phyloP scores from a whole-genome alignment of 2,329 filamentous ascomycete species.

The Purpureocillium takamizusanense region DNA sequence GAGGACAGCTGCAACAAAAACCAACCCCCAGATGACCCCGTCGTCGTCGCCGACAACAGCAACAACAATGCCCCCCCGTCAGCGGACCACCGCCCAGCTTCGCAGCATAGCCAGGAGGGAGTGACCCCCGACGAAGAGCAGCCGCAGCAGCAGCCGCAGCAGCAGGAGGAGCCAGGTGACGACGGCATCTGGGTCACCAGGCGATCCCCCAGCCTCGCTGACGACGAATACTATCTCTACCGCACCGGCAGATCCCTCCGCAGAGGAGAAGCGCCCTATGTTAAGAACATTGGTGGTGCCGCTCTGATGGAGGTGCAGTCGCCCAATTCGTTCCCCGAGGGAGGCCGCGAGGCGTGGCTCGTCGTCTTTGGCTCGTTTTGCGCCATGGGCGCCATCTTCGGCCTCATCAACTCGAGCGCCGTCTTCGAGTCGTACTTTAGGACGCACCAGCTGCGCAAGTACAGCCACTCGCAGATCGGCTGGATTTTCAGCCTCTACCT shows the following conservation, averaged over 20 bases:
- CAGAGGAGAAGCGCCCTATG: too few species aligned
- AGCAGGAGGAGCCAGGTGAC: too few species aligned
- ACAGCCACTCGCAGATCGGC: slow-evolving; percentile 60
- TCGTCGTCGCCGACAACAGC: background rate
- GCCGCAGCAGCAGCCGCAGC: too few species aligned
- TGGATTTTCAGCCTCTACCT: slow-evolving; percentile 82
- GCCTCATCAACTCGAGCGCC: slow-evolving; percentile 50
- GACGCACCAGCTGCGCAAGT: slow-evolving; percentile 59
- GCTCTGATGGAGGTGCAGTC: background rate
- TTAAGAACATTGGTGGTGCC: background rate
- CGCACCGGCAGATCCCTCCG: too few species aligned
- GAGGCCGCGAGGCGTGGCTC: slow-evolving; percentile 57
- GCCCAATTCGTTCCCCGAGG: slow-evolving; percentile 51
- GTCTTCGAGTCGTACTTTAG: slow-evolving; percentile 66
- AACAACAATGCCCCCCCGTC: too few species aligned
- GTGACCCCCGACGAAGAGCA: too few species aligned
- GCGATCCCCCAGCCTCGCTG: too few species aligned
- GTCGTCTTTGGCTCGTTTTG: slow-evolving; percentile 64
- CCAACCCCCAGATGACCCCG: too few species aligned
- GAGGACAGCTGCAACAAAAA: slow-evolving; percentile 20
- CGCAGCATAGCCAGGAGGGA: too few species aligned
- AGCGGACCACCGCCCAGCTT: too few species aligned
- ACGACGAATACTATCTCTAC: too few species aligned
- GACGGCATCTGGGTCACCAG: too few species aligned
- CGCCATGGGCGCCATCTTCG: slow-evolving; percentile 55